Base-by-base conservation (phyloP, 805 yeast genomes). In the Metschnikowia vanudenii region DNA sequence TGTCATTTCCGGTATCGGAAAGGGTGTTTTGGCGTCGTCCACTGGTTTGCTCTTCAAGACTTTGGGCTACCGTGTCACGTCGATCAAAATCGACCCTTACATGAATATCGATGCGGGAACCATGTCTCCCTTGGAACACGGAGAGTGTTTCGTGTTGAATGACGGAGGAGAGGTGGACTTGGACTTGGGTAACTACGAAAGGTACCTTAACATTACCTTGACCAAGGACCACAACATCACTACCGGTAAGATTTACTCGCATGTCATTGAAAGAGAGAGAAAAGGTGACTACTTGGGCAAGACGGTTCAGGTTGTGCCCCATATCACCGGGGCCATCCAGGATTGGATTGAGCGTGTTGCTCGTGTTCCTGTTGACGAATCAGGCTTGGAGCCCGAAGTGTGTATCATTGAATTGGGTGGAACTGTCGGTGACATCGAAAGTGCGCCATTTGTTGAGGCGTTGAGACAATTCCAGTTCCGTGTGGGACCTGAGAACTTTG, bases 31-130 rank as follows among this genome's bases (percentile, higher is more conserved):
- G 49, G 99, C 99, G 51, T 90, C 97, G 30, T 89, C 97, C 50
- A 94, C 98, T 29, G 99, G 99, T 51, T 82, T 94, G 71, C 69
- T 94, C 54, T 79, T 94, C 70, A 94, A 94, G 69, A 91, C 99
- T 34, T 73, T 88, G 49, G 99, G 99, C 51, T 78, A 87, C 61
- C 84, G 96, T 64, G 98, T 92, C 52, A 92, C 99, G 3, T 90
- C 98, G 13, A 92, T 94, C 74, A 94, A 94, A 70, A 94, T 94
- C 62, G 99, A 94, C 74, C 99, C 99, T 34, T 94, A 94, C 72
- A 88, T 94, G 96, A 94, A 94, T 73, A 89, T 94, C 58, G 99
- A 94, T 74, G 99, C 99, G 33, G 99, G 99, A 60, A 94, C 99
- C 37, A 94, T 94, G 99, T 88, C 97, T 35, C 99, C 99, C 18